Percentiles rank a stretch among this genome's conserved stretches.
phyloP scores from a whole-genome alignment of 768 basidiomycete genomes.

The Trametes coccinea region DNA sequence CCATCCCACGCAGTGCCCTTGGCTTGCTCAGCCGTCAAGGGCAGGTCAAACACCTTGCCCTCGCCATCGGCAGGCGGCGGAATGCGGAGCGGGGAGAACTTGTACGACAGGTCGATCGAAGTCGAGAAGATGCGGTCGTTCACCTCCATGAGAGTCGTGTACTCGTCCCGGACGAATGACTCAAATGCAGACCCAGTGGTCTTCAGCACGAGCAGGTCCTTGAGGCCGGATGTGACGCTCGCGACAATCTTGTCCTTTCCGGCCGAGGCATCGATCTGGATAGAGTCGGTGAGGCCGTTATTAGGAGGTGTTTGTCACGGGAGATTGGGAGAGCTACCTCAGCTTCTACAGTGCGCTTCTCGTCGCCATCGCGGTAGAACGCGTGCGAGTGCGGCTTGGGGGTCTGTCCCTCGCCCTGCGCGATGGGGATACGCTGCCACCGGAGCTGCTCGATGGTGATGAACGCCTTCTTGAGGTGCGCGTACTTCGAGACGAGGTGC shows the following conservation, averaged over 20 bases:
- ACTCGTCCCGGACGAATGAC: conserved; percentile 80
- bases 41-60: conserved; percentile 51
- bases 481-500: conserved; percentile 79
- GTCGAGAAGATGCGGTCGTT: conserved; percentile 91
- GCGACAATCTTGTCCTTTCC: conserved; percentile 66
- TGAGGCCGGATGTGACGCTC: conserved; percentile 65
- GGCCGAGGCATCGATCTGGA: conserved; percentile 61
- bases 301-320: too few relatives aligned
- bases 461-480: conserved; percentile 69
- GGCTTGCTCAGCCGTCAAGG: conserved; percentile 15
- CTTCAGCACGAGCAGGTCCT: conserved; percentile 90
- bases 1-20: conserved; percentile 63
- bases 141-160: conserved; percentile 83
- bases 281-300: not conserved
- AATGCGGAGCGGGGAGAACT: conserved; percentile 52
- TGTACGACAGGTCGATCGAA: conserved; percentile 75
- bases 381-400: conserved; percentile 69
- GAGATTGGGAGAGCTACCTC: conserved; percentile 22
- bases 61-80: conserved; percentile 49
- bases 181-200: conserved; percentile 85
- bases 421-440: conserved; percentile 76
- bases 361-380: conserved; percentile 88
- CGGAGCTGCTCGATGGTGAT: conserved; percentile 77
- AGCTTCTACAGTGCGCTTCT: conserved; percentile 67
- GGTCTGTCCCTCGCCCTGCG: conserved; percentile 26